Percentiles rank a stretch among this genome's conserved stretches.
Conservation (phyloP, 2,329 filamentous ascomycete species). For the Pseudocercospora fuligena region DNA sequence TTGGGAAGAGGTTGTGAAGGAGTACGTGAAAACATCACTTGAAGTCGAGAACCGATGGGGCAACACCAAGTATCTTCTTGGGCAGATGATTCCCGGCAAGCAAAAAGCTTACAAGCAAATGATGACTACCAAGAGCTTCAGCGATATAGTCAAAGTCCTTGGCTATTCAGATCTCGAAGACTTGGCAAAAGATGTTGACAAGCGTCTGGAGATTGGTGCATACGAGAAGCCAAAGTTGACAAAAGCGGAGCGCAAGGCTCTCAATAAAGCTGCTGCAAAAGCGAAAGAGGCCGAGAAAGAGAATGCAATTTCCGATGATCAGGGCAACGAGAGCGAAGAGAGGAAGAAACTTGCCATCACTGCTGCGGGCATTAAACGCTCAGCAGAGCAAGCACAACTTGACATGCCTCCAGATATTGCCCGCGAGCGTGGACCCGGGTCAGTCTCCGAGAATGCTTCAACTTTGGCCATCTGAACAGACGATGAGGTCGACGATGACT, state of each 20-base stretch:
- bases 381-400: constrained; percentile 29
- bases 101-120: constrained; percentile 65
- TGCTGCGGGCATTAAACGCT: constrained; percentile 29
- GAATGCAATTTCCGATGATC: constrained; percentile 57
- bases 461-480: constrained; percentile 25
- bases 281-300: constrained; percentile 52
- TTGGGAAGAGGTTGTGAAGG: constrained; percentile 78
- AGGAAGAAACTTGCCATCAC: constrained; percentile 24
- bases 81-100: constrained; percentile 85
- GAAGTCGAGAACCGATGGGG: constrained; percentile 83
- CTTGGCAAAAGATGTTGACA: constrained; percentile 69
- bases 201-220: constrained; percentile 59
- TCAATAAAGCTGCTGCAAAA: constrained; percentile 40
- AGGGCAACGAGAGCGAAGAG: constrained; percentile 45
- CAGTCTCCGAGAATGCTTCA: constrained; percentile 30
- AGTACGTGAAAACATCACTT: constrained; percentile 74
- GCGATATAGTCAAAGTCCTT: constrained; percentile 68
- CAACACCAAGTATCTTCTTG: constrained; percentile 91
- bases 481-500: neutral
- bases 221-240: constrained; percentile 55
- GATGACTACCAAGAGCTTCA: constrained; percentile 71
- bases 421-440: constrained; percentile 26
- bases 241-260: constrained; percentile 52
- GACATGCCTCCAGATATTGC: constrained; percentile 33
- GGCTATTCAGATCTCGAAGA: constrained; percentile 65